Conservation (phyloP, 2,329 filamentous ascomycete species). For the Colletotrichum echinochloae region DNA sequence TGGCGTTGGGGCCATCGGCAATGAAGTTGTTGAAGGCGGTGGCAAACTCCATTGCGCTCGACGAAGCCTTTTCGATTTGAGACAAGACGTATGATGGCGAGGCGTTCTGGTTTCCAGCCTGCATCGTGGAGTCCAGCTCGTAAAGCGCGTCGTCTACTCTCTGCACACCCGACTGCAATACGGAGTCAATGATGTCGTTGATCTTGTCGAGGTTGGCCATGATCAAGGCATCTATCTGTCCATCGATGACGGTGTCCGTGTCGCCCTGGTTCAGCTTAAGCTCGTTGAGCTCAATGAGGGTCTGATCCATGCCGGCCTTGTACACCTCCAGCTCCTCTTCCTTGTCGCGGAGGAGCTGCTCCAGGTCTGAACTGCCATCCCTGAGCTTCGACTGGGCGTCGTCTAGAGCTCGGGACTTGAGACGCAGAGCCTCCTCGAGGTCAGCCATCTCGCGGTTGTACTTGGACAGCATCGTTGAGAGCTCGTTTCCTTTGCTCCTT, state of each 20-base stretch:
- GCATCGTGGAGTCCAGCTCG: conserved; percentile 97
- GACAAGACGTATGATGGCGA: conserved; percentile 95
- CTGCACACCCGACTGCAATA: conserved; percentile 91
- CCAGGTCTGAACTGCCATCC: conserved; percentile 87
- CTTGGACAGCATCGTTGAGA: conserved; percentile 93
- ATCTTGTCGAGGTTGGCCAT: conserved; percentile 91
- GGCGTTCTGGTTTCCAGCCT: conserved; percentile 97
- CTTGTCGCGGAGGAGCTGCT: conserved; percentile 88
- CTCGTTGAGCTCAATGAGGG: conserved; percentile 91
- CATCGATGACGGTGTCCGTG: conserved; percentile 84
- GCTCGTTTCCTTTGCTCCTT: conserved; percentile 91
- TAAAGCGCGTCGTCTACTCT: conserved; percentile 97
- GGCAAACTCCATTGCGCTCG: conserved; percentile 95
- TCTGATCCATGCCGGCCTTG: conserved; percentile 98
- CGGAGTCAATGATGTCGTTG: conserved; percentile 97
- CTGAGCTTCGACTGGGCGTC: conserved; percentile 82
- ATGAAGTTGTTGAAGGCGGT: conserved; percentile 99
- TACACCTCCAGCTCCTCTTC: conserved; percentile 98
- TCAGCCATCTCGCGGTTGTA: conserved; percentile 98
- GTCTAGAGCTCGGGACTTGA: conserved; percentile 88
- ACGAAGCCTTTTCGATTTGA: conserved; percentile 95
- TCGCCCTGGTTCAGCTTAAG: conserved; percentile 80
- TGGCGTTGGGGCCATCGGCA: conserved; percentile 92
- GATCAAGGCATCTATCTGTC: conserved; percentile 90
- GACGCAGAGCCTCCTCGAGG: conserved; percentile 89